Evolutionary conservation across 805 yeast species (phyloP), one percentile per base, ranked within the genome.

Genomic region (Huiozyma sinensis): DNA sequence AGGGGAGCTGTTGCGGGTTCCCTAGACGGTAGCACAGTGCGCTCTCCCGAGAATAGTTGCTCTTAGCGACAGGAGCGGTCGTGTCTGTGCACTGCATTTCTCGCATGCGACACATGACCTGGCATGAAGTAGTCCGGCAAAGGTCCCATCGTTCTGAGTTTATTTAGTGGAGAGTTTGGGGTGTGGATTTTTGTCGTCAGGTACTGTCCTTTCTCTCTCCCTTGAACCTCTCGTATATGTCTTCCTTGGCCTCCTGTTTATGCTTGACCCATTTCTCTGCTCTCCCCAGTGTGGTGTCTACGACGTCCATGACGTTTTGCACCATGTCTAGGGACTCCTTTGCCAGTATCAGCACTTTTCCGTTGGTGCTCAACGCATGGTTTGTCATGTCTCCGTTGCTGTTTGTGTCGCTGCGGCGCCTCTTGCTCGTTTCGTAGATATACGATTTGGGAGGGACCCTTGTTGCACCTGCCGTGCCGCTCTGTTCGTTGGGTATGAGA

Each of bases 291-390:
- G 88, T 88, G 39, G 84, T 89, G 57, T 84, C 90, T 53, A 94
- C 87, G 6, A 89, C 89, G 41, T 73, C 73, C 50, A 88, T 87
- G 13, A 90, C 81, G 45, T 83, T 83, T 36, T 81, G 73, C 33
- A 90, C 81, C 87, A 89, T 84, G 37, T 83, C 92, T 40, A 90
- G 66, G 0, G 95, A 81, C 61, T 92, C 98, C 51, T 83, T 82
- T 0, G 97, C 97, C 47, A 90, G 69, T 5, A 83, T 73, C 28
- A 92, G 65, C 1, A 87, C 84, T 49, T 81, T 78, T 24, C 84
- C 86, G 57, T 86, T 83, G 7, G 76, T 66, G 49, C 70, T 68
- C 32, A 66, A 38, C n/a, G 41, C 38, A 12, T 24, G 7, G 11
- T 36, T 33, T 13, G 42, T 49, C 51, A 39, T 46, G 30, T 34